These are phyloP conservation scores for Penstemon davidsonii DNA, from an alignment of 257 asterid genomes.

Conservation along the genomic window DNA sequence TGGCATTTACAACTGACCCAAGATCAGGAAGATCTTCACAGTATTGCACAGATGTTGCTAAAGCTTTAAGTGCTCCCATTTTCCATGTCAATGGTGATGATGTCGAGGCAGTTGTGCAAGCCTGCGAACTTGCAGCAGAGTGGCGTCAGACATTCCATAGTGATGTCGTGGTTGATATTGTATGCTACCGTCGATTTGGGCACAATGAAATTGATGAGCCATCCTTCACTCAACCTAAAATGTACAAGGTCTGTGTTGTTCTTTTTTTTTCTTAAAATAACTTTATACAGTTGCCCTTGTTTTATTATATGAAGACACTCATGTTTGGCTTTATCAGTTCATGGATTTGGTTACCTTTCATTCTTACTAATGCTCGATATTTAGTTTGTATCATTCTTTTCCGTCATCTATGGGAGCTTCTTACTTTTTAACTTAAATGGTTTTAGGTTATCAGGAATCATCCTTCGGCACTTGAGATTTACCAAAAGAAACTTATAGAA, in stretches of 20 bases:
- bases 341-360: not conserved
- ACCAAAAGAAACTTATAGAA: conserved; percentile 79
- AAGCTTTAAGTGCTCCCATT: conserved; percentile 89
- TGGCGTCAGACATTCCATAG: conserved; percentile 97
- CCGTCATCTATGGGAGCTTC: conserved; percentile 5
- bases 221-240: conserved; percentile 90
- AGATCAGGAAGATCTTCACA: conserved; percentile 90
- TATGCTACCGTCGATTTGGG: conserved; percentile 94
- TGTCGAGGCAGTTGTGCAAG: conserved; percentile 92
- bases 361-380: conserved; percentile 16
- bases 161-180: conserved; percentile 92
- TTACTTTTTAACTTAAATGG: conserved; percentile 31
- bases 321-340: not conserved
- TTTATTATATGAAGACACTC: conserved; percentile 2
- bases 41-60: conserved; percentile 97
- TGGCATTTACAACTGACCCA: conserved; percentile 96
- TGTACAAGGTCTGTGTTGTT: conserved; percentile 66
- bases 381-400: conserved; percentile 18
- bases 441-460: conserved; percentile 78
- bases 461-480: conserved; percentile 82
- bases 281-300: conserved; percentile 8
- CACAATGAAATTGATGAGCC: conserved; percentile 98
- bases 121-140: conserved; percentile 96
- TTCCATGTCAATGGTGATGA: conserved; percentile 98
- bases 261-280: not conserved